phyloP scores from a whole-genome alignment of 148 eudicot genomes.

The Amaranthus palmeri region DNA sequence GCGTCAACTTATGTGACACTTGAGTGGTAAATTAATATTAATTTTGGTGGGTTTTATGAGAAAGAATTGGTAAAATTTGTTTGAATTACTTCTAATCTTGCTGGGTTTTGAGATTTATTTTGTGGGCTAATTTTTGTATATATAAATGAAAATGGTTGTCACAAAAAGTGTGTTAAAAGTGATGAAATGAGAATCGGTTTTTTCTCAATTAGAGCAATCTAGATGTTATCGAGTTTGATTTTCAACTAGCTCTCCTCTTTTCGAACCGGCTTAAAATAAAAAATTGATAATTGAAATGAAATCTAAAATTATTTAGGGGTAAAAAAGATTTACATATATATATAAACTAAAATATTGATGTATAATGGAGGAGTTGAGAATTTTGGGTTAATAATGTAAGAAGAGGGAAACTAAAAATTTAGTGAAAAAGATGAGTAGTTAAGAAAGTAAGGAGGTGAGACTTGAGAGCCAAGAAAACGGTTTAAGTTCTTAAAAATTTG shows the following conservation, averaged over 20 bases:
- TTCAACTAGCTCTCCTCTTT: too few relatives aligned
- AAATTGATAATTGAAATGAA: too few relatives aligned
- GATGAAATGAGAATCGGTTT: too few relatives aligned
- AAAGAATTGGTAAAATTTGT: neutral
- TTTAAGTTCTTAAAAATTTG: neutral
- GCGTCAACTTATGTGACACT: constrained; percentile 33
- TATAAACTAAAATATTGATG: neutral
- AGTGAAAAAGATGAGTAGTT: constrained; percentile 33
- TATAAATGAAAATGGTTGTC: constrained; percentile 11
- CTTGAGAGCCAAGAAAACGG: constrained; percentile 22
- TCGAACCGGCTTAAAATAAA: too few relatives aligned
- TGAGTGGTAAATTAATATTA: constrained; percentile 15
- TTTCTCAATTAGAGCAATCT: too few relatives aligned
- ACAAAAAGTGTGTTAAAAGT: constrained; percentile 14
- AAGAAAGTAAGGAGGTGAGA: constrained; percentile 24
- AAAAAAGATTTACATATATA: neutral
- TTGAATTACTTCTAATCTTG: neutral
- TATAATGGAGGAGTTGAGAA: constrained; percentile 9
- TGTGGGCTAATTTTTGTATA: neutral
- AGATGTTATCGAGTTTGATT: too few relatives aligned
- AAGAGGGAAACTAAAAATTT: neutral
- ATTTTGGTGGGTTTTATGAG: neutral
- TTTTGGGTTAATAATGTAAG: constrained; percentile 1
- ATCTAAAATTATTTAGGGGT: constrained; percentile 17
- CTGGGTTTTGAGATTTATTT: neutral